Conservation (phyloP, 192 early-diverging fungal species). For the Gaertneriomyces semiglobifer region DNA sequence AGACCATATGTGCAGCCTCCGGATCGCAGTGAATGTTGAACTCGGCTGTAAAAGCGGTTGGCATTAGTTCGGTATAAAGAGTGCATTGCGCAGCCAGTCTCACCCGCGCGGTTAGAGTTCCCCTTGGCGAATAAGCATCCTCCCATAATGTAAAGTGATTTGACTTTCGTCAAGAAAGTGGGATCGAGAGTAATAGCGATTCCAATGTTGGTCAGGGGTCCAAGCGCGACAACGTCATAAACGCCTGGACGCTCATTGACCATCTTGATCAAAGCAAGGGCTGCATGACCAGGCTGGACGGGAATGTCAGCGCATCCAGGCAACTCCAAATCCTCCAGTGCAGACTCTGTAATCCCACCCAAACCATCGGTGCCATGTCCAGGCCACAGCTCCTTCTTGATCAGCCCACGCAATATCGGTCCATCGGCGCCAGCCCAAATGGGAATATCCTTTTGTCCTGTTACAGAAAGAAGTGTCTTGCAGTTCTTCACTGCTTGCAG, state of each 20-base stretch:
- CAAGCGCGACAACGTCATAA: conserved; percentile 38
- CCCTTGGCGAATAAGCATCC: conserved; percentile 43
- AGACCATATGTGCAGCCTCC: conserved; percentile 45
- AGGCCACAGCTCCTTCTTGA: conserved; percentile 29
- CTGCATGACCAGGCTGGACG: conserved; percentile 33
- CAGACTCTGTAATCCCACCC: conserved; percentile 23
- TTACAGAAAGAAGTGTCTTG: conserved; percentile 22
- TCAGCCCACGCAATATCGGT: conserved; percentile 34
- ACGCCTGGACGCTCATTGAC: conserved; percentile 34
- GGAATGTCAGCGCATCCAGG: conserved; percentile 21
- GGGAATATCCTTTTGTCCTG: conserved; percentile 22
- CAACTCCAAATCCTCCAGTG: conserved; percentile 8
- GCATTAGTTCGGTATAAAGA: background rate
- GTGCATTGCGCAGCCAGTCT: conserved; percentile 8
- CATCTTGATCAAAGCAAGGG: conserved; percentile 34
- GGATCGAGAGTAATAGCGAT: conserved; percentile 48
- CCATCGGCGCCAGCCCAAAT: conserved; percentile 37
- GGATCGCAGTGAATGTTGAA: conserved; percentile 51
- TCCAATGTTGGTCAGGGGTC: conserved; percentile 48
- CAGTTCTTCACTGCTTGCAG: conserved; percentile 22
- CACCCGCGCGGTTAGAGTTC: conserved; percentile 42
- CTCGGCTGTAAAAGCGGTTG: conserved; percentile 10
- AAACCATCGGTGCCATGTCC: conserved; percentile 42
- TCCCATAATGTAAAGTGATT: conserved; percentile 46
- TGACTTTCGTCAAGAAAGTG: conserved; percentile 42